Base-by-base conservation (phyloP, 805 yeast genomes). In the Blastobotrys muscicola region DNA sequence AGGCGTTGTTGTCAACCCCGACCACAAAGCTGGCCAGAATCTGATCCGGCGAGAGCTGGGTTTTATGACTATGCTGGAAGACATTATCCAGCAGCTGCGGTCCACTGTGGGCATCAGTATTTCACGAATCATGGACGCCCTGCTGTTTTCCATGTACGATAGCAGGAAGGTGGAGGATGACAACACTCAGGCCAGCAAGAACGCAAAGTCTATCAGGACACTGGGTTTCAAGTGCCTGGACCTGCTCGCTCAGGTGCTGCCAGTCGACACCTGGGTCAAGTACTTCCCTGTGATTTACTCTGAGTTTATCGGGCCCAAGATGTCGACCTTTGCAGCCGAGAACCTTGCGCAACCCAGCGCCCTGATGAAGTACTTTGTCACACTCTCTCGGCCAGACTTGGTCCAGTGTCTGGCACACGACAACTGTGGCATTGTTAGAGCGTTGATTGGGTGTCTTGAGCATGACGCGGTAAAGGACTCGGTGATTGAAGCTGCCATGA, bases 281-380 rank as follows among this genome's bases (percentile, higher is more conserved):
- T 64, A 66, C 7, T 71, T 71, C 49, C 69, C 75, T 13, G 52
- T 61, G 1, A 73, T 92, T 9, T 82, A 74, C 54, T 57, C 61
- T 2, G 57, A 66, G 16, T 67, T 86, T 15, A 66, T 90, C 10
- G 53, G 59, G 14, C 87, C 94, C 6, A 74, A 94, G 55, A 67
- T 92, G 52, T 67, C 48, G 1, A 66, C 71, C 9, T 90, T 90
- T 60, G 81, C 81, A 2, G 71, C 65, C 34, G 95, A 83, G 54
- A 92, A 90, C 58, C 66, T 82, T 29, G 94, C 86, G 56, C 86
- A 82, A 54, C 80, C 90, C 0, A 86, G 97, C 0, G 73, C 94
- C 0, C 58, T 90, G 36, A 65, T 89, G 75, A 75, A 69, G 44
- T 57, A 86, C 8, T 72, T 90, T 54, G 61, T 76, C 5, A 64